A percentile compares a stretch with the other conserved stretches of the same genome.
phyloP scores from a whole-genome alignment of 2,329 filamentous ascomycete genomes.

The Diplodia corticola region DNA sequence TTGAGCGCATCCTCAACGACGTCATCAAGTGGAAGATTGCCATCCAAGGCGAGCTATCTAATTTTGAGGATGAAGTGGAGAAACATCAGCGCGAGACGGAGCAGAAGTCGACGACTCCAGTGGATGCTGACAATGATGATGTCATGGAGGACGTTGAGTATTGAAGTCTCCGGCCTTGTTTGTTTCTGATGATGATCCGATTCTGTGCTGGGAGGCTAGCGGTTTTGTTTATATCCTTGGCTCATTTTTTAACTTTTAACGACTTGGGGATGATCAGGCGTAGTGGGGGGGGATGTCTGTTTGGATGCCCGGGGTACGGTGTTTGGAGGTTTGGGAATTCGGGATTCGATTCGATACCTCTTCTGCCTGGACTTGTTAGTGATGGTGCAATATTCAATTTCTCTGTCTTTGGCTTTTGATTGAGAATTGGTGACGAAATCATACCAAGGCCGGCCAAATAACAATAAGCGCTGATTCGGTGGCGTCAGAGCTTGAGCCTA shows the following conservation, averaged over 20 bases:
- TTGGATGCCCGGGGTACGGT: not conserved
- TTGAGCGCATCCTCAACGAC: conserved; percentile 94
- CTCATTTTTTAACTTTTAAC: not conserved
- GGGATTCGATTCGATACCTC: conserved; percentile 20
- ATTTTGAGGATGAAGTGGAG: conserved; percentile 90
- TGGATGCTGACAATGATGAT: conserved; percentile 35
- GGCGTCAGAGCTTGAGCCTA: conserved; percentile 1
- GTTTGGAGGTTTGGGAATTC: not conserved
- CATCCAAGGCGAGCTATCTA: conserved; percentile 86
- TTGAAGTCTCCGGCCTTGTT: not conserved
- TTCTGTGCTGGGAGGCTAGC: not conserved
- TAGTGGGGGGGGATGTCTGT: not conserved
- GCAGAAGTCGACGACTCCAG: conserved; percentile 48
- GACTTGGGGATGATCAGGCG: not conserved
- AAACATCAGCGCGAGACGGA: conserved; percentile 78
- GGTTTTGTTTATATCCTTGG: not conserved
- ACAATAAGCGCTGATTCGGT: not conserved
- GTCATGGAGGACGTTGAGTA: conserved; percentile 28
- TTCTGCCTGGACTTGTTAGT: conserved; percentile 9
- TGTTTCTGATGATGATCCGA: not conserved
- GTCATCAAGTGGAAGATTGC: conserved; percentile 99
- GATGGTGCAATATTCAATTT: not conserved
- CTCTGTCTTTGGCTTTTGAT: not conserved
- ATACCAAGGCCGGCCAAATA: not conserved
- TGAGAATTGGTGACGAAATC: not conserved